A percentile compares a stretch with the other conserved stretches of the same genome.
phyloP scores from a whole-genome alignment of 139 green algal genomes.

The Coccomyxa sp. region DNA sequence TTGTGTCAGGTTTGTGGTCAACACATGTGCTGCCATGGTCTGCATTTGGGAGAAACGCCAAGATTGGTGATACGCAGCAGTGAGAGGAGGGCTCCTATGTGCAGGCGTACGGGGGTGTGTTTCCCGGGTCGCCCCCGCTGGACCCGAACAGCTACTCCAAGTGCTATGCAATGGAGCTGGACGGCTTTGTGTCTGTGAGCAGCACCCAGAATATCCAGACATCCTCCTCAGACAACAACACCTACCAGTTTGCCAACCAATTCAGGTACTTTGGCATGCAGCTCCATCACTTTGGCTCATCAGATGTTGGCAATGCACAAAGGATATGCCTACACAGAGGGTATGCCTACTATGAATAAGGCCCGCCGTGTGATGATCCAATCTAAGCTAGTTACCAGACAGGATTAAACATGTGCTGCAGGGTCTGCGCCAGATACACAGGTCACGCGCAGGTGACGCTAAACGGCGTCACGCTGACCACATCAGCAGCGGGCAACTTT shows the following conservation, averaged over 20 bases:
- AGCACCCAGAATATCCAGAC: background rate
- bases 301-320: background rate
- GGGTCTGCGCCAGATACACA: slow-evolving; percentile 14
- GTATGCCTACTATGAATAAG: no score
- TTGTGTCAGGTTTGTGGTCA: no score
- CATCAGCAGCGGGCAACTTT: slow-evolving; percentile 4
- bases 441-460: slow-evolving; percentile 7
- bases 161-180: slow-evolving; percentile 13
- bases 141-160: slow-evolving; percentile 3
- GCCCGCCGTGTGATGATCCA: no score
- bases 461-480: slow-evolving; percentile 2
- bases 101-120: slow-evolving; percentile 12
- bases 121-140: slow-evolving; percentile 9
- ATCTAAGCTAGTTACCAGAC: no score
- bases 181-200: slow-evolving; percentile 11
- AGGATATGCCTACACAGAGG: no score
- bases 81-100: no score
- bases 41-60: background rate
- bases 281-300: background rate
- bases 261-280: background rate
- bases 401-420: background rate
- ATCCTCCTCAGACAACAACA: background rate
- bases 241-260: background rate
- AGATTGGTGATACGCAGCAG: background rate
- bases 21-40: background rate